Base-by-base conservation (phyloP, 495 filamentous ascomycete genomes). In the Mytilinidion resinicola region DNA sequence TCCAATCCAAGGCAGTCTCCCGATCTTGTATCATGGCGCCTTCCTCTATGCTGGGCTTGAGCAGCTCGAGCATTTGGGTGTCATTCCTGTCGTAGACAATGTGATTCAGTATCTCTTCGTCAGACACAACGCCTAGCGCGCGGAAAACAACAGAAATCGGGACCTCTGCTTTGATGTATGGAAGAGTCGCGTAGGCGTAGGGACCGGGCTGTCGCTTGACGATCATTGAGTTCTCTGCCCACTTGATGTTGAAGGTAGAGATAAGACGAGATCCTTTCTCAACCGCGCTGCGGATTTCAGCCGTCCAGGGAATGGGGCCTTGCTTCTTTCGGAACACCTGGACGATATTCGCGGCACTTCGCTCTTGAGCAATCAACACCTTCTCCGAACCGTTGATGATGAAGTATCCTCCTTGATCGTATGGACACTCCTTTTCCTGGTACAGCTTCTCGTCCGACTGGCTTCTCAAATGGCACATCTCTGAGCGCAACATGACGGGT, bases 331-430 rank as follows among this genome's bases (percentile, higher is more conserved):
- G 91, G 82, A 97, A 99, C 17, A 99, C 91, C 74, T 96, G 92
- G 8, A 97, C 91, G 43, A 96, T 97, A 65, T 97, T 99, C 66
- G 91, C 95, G 15, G 95, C 95, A 64, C 89, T 95, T 25, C 93
- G 85, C 72, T 99, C 93, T 71, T 99, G 93, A 1, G 95, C 95
- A 59, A 99, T 97, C 59, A 99, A 72, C 19, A 99, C 93, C 80
- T 99, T 99, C 71, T 99, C 93, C 70, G 89, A 93, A n/a, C 93
- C 93, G 74, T 97, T 99, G 75, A 99, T 97, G 59, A 99, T 86
- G 71, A 99, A 99, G 64, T 99, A 99, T 56, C 93, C 93, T 49
- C 93, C 93, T 62, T 93, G 92, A 67, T 99, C 93, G 71, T 95
- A 97, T 0, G 95, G 93, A 56, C 93, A 99, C 73, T 99, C 93